Percentiles rank a stretch among this genome's conserved stretches.
Evolutionary conservation across 768 basidiomycete species (phyloP).

Genomic region (Exsudoporus frostii): DNA sequence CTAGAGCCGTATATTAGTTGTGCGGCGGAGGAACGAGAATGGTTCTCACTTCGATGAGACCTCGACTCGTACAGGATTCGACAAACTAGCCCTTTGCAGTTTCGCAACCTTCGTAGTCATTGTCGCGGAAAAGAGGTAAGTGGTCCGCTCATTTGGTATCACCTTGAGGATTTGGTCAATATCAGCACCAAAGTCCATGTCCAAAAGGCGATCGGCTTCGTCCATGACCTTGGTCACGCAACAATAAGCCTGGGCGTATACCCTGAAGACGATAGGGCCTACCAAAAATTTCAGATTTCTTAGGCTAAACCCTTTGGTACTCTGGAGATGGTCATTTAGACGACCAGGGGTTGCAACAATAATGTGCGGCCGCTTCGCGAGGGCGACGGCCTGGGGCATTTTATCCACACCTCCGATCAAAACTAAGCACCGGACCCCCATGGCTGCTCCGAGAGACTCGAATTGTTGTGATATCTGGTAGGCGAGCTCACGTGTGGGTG

Average conservation of each 20-base stretch:
- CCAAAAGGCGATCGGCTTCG: constrained; percentile 92
- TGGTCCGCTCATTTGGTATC: constrained; percentile 90
- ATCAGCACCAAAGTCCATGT: constrained; percentile 94
- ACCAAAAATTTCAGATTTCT: constrained; percentile 86
- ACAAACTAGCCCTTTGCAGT: constrained; percentile 88
- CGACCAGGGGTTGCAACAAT: constrained; percentile 95
- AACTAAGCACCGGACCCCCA: constrained; percentile 88
- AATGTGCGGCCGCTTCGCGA: constrained; percentile 92
- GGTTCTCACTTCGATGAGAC: constrained; percentile 80
- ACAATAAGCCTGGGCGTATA: neutral
- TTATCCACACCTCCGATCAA: constrained; percentile 96
- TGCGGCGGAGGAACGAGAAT: neutral
- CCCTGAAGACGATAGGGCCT: constrained; percentile 24
- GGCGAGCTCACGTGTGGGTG: constrained; percentile 97
- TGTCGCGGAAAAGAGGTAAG: constrained; percentile 96
- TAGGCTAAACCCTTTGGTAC: constrained; percentile 94
- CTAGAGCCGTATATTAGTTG: constrained; percentile 38
- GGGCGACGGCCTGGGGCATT: constrained; percentile 84
- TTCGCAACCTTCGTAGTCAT: constrained; percentile 99
- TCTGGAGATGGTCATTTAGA: constrained; percentile 89
- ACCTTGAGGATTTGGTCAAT: constrained; percentile 97
- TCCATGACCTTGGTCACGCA: constrained; percentile 73
- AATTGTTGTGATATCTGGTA: constrained; percentile 99
- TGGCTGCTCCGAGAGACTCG: constrained; percentile 83
- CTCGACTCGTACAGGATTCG: constrained; percentile 91